Percentiles rank a stretch among this genome's conserved stretches.
phyloP scores from a whole-genome alignment of 768 basidiomycete genomes.

The Rhodotorula toruloides region DNA sequence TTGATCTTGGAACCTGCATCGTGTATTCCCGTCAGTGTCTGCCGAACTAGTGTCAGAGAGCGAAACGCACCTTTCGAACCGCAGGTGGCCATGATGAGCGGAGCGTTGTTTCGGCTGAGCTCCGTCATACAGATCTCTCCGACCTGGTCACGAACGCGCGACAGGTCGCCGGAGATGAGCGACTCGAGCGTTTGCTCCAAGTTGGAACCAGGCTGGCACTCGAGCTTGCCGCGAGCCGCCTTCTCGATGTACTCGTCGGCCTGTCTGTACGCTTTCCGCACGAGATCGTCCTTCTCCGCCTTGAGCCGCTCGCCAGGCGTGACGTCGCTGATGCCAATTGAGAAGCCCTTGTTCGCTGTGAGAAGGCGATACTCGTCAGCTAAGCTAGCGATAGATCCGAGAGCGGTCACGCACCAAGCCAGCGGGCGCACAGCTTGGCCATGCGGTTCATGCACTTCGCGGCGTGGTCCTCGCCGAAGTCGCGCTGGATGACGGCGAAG shows the following conservation, averaged over 20 bases:
- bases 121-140: constrained; percentile 98
- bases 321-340: constrained; percentile 96
- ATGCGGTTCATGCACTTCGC: constrained; percentile 91
- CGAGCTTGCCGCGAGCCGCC: constrained; percentile 83
- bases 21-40: constrained; percentile 30
- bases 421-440: constrained; percentile 91
- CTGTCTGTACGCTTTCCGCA: constrained; percentile 79
- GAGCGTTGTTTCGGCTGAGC: constrained; percentile 92
- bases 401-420: constrained; percentile 62
- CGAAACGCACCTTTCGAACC: constrained; percentile 81
- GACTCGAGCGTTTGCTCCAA: constrained; percentile 96
- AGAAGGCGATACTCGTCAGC: not conserved
- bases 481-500: constrained; percentile 93
- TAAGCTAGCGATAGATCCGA: constrained; percentile 27
- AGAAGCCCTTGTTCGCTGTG: constrained; percentile 94
- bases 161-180: constrained; percentile 86
- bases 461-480: constrained; percentile 92
- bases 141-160: constrained; percentile 90
- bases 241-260: constrained; percentile 80
- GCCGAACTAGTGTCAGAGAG: not conserved
- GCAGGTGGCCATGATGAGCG: constrained; percentile 97
- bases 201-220: constrained; percentile 96
- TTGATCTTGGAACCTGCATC: constrained; percentile 87
- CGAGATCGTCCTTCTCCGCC: constrained; percentile 72
- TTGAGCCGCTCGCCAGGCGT: constrained; percentile 85